These are phyloP conservation scores for Exophiala sp. DNA, from an alignment of 2,329 filamentous ascomycete genomes.

Conservation along the genomic window DNA sequence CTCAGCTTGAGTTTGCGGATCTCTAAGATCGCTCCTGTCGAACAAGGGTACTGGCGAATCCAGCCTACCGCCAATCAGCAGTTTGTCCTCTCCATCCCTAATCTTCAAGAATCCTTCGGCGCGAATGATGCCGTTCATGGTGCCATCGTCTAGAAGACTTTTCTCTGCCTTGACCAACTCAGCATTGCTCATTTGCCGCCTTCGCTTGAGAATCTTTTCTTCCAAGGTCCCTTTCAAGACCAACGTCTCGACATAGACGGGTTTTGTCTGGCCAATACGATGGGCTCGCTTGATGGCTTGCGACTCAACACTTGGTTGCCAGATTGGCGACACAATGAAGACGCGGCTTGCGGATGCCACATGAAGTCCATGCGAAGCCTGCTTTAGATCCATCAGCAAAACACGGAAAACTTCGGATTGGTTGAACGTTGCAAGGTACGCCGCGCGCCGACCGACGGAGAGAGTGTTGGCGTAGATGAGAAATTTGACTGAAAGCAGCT, in stretches of 20 bases:
- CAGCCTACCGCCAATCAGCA: conserved; percentile 9
- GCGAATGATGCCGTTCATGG: conserved; percentile 58
- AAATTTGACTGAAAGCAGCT: conserved; percentile 63
- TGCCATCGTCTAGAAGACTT: conserved; percentile 56
- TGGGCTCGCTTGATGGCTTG: conserved; percentile 90
- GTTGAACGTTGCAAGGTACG: conserved; percentile 78
- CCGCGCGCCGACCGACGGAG: conserved; percentile 60
- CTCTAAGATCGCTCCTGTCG: conserved; percentile 3
- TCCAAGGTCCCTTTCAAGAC: conserved; percentile 78
- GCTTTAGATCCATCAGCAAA: conserved; percentile 84
- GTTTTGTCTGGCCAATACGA: conserved; percentile 75
- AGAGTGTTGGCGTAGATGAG: conserved; percentile 56
- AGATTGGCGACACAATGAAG: conserved; percentile 84
- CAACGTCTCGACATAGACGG: conserved; percentile 81
- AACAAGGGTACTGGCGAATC: conserved; percentile 18
- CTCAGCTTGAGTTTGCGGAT: background rate
- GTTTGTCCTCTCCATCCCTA: conserved; percentile 30
- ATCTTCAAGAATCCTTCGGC: conserved; percentile 50
- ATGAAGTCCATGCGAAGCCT: conserved; percentile 84
- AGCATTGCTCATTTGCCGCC: conserved; percentile 68
- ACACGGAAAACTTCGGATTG: conserved; percentile 67
- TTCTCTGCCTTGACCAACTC: conserved; percentile 52
- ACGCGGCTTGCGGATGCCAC: conserved; percentile 78
- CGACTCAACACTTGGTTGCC: conserved; percentile 77
- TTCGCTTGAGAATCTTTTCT: conserved; percentile 73